Conservation (phyloP, 2,329 filamentous ascomycete genomes). For the Fusarium lyarnte region DNA sequence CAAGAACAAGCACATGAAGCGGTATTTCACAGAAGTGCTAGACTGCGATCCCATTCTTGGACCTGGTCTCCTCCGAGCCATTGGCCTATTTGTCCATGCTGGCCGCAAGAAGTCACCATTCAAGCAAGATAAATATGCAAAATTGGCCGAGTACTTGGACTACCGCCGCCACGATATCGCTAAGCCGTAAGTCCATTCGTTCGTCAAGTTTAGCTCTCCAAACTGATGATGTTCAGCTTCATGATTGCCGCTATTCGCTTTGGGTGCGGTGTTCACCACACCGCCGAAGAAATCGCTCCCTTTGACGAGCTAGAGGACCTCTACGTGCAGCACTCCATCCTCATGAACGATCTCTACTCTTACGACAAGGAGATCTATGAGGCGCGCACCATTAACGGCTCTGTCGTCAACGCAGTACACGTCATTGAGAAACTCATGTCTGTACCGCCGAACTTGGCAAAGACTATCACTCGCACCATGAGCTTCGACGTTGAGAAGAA, state of each 20-base stretch:
- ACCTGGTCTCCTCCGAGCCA: background rate
- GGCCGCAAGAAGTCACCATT: conserved; percentile 15
- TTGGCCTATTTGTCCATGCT: conserved; percentile 3
- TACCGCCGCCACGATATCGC: conserved; percentile 14
- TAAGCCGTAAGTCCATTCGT: background rate
- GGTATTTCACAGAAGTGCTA: background rate
- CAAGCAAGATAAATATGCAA: conserved; percentile 15
- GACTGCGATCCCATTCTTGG: conserved; percentile 13
- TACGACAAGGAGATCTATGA: conserved; percentile 25
- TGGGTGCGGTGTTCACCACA: background rate
- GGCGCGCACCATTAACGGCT: background rate
- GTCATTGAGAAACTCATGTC: conserved; percentile 8
- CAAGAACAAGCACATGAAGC: conserved; percentile 12
- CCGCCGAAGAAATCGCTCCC: background rate
- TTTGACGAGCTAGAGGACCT: conserved; percentile 10
- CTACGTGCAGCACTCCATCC: conserved; percentile 1
- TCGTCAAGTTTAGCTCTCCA: too few species aligned
- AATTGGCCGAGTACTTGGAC: background rate
- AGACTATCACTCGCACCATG: background rate
- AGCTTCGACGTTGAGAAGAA: conserved; percentile 22
- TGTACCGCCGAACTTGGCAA: background rate
- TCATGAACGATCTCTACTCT: conserved; percentile 21
- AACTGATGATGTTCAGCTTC: background rate
- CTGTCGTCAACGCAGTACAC: conserved; percentile 12
- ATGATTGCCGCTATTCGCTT: conserved; percentile 25